Conservation (phyloP, 495 filamentous ascomycete genomes). For the Daldinia decipiens region DNA sequence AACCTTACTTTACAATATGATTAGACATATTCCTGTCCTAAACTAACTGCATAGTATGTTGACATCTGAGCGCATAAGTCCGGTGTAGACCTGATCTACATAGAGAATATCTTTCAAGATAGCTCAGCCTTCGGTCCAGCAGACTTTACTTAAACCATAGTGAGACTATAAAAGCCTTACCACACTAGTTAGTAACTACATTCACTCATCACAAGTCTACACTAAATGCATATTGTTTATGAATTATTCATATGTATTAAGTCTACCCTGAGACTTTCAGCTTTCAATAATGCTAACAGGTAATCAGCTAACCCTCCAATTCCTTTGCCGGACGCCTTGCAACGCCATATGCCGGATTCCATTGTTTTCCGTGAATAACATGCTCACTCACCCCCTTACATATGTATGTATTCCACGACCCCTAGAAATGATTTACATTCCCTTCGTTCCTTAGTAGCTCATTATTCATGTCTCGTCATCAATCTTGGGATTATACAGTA, state of each 20-base stretch:
- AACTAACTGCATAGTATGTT: too few relatives aligned
- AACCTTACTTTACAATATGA: too few relatives aligned
- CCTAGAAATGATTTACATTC: background rate
- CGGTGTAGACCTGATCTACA: background rate
- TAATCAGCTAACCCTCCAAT: background rate
- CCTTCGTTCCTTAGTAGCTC: background rate
- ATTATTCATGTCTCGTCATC: conserved; percentile 19
- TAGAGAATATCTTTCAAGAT: background rate
- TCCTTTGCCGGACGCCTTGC: background rate
- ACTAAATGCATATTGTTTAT: background rate
- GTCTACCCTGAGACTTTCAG: background rate
- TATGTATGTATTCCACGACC: background rate
- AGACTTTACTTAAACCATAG: too few relatives aligned
- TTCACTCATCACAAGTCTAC: background rate
- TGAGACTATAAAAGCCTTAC: background rate
- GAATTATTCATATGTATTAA: conserved; percentile 6
- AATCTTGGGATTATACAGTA: background rate
- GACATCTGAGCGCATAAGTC: too few relatives aligned
- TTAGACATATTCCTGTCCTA: too few relatives aligned
- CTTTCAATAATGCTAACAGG: background rate
- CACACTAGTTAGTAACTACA: background rate
- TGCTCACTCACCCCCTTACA: background rate
- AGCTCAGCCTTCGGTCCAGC: background rate
- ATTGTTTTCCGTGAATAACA: background rate
- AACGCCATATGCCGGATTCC: background rate